Evolutionary conservation across 805 yeast species (phyloP).

Genomic region (Candida ficus): DNA sequence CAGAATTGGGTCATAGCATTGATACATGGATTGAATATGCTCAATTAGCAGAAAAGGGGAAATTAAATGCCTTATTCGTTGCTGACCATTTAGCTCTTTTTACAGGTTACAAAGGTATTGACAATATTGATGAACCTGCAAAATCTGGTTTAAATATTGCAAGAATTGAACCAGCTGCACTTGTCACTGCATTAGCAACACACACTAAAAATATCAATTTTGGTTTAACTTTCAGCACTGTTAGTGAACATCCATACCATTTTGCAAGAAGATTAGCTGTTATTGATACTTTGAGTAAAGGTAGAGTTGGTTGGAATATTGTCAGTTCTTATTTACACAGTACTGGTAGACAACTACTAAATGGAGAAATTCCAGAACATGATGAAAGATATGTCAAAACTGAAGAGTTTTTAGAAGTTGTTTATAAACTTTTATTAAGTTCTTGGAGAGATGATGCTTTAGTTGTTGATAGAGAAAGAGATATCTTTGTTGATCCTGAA

Average conservation of each 20-base stretch:
- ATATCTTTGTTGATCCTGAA: too few species aligned
- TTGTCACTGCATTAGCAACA: slow-evolving; percentile 33
- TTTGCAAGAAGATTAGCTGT: slow-evolving; percentile 29
- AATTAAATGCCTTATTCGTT: slow-evolving; percentile 34
- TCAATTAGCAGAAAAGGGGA: slow-evolving; percentile 32
- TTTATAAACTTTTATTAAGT: too few species aligned
- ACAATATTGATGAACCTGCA: slow-evolving; percentile 26
- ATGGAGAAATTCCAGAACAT: slow-evolving; percentile 29
- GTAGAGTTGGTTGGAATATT: slow-evolving; percentile 45
- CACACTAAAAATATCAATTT: slow-evolving; percentile 35
- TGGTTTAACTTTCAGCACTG: slow-evolving; percentile 38
- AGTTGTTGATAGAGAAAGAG: too few species aligned
- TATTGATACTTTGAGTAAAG: slow-evolving; percentile 37
- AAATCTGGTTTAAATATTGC: slow-evolving; percentile 26
- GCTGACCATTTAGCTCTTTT: slow-evolving; percentile 37
- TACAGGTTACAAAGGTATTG: slow-evolving; percentile 36
- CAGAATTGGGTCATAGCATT: slow-evolving; percentile 11
- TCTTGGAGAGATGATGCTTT: too few species aligned
- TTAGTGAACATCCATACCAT: slow-evolving; percentile 38
- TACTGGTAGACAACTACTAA: slow-evolving; percentile 36
- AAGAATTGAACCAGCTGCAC: slow-evolving; percentile 30
- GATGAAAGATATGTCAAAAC: slow-evolving; percentile 38
- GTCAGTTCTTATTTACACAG: slow-evolving; percentile 39
- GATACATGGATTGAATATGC: slow-evolving; percentile 36
- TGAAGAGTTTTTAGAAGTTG: slow-evolving; percentile 36